Evolutionary conservation across 2,329 filamentous ascomycete species (phyloP), one percentile per base, ranked within the genome.

Genomic region (Stagonosporopsis tanaceti): DNA sequence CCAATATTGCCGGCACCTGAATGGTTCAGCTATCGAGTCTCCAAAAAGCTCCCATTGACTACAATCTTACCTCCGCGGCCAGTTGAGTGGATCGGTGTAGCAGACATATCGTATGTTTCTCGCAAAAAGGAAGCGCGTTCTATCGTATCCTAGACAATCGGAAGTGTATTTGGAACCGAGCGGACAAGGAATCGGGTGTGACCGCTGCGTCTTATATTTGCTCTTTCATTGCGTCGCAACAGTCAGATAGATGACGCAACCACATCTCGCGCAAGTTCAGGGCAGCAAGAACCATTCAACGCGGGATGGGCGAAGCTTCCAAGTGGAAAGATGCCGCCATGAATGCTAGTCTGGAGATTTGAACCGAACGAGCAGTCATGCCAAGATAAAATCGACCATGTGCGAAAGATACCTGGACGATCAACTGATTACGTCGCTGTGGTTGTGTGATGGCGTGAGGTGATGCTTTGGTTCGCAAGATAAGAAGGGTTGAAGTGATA

Each of bases 1-100:
- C 82, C 80, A 60, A 87, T 86, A 71, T 87, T 87, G 61, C 84
- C 85, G 60, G 83, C 81, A 62, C 84, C 84, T 87, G 59, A 32
- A 20, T 25, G 34, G 6, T 25, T 55, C 38, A 46, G 45, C 69
- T 47, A 65, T 60, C 47, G 27, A 20, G 24, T 34, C 38, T 4
- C 35, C 15, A 30, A 35, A 22, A 14, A 15, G 37, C 24, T 25
- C n/a, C 24, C 20, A 15, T 5, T 6, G 25, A 15, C 22, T 47
- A 24, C 41, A 40, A 37, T 57, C 75, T 57, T 76, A 85, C 84
- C 84, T 74, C 84, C 84, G 62, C 84, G 83, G 57, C 84, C 84
- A 63, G 85, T 85, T 22, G 84, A 86, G 60, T 82, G 79, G 53
- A 83, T 76, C 7, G 77, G 78, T 47, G 60, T 61, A 17, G 62